Conservation (phyloP, 139 green algal species). For the Chlorella sp. region DNA sequence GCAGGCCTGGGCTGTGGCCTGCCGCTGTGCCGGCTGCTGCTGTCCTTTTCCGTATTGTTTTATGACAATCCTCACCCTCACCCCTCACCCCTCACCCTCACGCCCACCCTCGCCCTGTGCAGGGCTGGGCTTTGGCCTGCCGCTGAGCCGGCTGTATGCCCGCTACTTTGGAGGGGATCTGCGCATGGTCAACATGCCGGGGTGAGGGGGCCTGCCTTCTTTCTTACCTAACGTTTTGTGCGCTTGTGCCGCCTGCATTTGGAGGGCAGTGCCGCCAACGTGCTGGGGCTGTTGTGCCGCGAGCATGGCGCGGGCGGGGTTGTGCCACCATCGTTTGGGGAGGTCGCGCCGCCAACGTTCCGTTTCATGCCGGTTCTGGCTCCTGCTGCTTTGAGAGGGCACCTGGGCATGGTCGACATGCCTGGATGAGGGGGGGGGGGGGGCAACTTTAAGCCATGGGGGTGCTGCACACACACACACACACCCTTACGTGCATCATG, state of each 20-base stretch:
- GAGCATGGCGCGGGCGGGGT: too few species aligned
- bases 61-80: conserved; percentile 41
- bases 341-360: too few species aligned
- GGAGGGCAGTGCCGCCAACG: too few species aligned
- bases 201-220: not conserved
- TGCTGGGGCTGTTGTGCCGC: too few species aligned
- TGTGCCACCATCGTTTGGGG: too few species aligned
- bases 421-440: not conserved
- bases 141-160: conserved; percentile 87
- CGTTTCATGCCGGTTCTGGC: not conserved
- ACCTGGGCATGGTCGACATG: conserved; percentile 32
- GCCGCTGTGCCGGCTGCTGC: not conserved
- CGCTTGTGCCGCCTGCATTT: too few species aligned
- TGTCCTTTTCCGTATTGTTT: not conserved
- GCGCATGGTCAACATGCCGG: conserved; percentile 71
- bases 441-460: too few species aligned
- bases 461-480: too few species aligned
- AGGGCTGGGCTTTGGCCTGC: conserved; percentile 91
- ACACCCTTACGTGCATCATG: not conserved
- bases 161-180: conserved; percentile 87
- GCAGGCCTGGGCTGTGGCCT: not conserved
- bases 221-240: too few species aligned
- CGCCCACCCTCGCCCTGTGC: too few species aligned
- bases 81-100: conserved; percentile 51
- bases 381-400: conserved; percentile 74